These are phyloP conservation scores for Amylocarpus encephaloides DNA, from an alignment of 2,329 filamentous ascomycete genomes.

Conservation along the genomic window DNA sequence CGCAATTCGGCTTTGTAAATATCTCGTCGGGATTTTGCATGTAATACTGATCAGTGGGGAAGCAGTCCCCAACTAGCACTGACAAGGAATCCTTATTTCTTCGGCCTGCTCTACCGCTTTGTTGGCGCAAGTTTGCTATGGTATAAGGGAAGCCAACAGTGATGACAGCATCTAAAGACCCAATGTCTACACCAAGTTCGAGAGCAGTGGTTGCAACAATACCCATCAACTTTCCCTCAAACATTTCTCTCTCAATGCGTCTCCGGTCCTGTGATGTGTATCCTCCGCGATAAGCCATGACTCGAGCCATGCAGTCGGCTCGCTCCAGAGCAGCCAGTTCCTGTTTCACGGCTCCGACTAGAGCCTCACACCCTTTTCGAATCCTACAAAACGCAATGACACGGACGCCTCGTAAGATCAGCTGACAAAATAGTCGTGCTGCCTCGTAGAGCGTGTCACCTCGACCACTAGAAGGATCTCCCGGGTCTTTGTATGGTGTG, in stretches of 20 bases:
- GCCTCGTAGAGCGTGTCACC: conserved; percentile 78
- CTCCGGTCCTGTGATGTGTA: conserved; percentile 89
- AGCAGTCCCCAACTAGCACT: conserved; percentile 81
- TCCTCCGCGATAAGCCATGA: conserved; percentile 94
- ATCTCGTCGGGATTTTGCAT: conserved; percentile 96
- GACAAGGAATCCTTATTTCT: conserved; percentile 91
- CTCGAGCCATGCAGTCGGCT: conserved; percentile 66
- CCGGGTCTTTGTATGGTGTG: conserved; percentile 85
- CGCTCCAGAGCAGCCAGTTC: conserved; percentile 70
- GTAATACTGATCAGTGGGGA: conserved; percentile 89
- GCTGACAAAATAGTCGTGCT: conserved; percentile 83
- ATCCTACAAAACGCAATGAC: conserved; percentile 92
- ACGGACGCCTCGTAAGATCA: conserved; percentile 80
- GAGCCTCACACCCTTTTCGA: conserved; percentile 78
- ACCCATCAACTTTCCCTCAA: conserved; percentile 85
- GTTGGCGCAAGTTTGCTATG: conserved; percentile 88
- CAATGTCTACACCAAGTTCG: conserved; percentile 92
- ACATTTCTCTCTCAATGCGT: conserved; percentile 91
- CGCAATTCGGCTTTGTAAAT: conserved; percentile 83
- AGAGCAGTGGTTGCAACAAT: conserved; percentile 91
- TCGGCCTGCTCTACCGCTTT: conserved; percentile 86
- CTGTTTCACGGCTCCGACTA: conserved; percentile 72
- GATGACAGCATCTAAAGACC: conserved; percentile 85
- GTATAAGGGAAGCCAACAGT: conserved; percentile 94
- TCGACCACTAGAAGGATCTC: conserved; percentile 78